Percentiles rank a stretch among this genome's conserved stretches.
phyloP scores from a whole-genome alignment of 768 basidiomycete genomes.

The Leccinellum albellum region DNA sequence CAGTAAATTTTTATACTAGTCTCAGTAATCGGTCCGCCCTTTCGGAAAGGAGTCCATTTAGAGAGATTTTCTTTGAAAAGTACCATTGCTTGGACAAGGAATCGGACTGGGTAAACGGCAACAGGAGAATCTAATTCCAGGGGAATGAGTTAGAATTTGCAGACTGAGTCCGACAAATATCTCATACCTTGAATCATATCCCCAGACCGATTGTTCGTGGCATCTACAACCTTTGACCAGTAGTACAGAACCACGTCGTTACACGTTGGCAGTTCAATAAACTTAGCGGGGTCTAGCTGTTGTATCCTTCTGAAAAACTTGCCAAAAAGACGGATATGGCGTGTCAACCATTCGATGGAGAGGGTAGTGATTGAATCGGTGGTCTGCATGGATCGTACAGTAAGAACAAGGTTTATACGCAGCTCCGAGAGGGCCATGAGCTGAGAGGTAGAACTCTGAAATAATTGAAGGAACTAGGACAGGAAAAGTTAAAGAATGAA shows the following conservation, averaged over 20 bases:
- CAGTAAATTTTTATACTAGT: conserved; percentile 41
- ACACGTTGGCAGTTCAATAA: conserved; percentile 60
- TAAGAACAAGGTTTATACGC: conserved; percentile 51
- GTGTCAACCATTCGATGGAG: conserved; percentile 57
- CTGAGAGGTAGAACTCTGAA: conserved; percentile 55
- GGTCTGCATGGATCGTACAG: conserved; percentile 36
- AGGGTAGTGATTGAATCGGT: conserved; percentile 37
- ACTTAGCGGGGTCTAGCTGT: conserved; percentile 53
- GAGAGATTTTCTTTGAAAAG: conserved; percentile 79
- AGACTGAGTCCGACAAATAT: not conserved
- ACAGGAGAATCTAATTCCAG: conserved; percentile 49
- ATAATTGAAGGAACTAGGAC: conserved; percentile 56
- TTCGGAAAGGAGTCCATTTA: conserved; percentile 68
- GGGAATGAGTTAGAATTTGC: not conserved
- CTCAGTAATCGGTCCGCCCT: conserved; percentile 56
- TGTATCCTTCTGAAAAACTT: conserved; percentile 79
- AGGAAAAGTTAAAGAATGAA: conserved; percentile 1
- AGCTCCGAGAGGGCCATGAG: conserved; percentile 52
- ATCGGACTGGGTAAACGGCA: conserved; percentile 71
- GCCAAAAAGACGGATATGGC: conserved; percentile 68
- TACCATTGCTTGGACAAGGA: conserved; percentile 81
- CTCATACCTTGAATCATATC: conserved; percentile 56
- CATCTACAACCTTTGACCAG: conserved; percentile 75
- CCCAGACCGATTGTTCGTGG: conserved; percentile 48
- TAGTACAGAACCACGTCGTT: conserved; percentile 71